These are phyloP conservation scores for Botrytis aclada DNA, from an alignment of 2,329 filamentous ascomycete species.

Conservation along the genomic window DNA sequence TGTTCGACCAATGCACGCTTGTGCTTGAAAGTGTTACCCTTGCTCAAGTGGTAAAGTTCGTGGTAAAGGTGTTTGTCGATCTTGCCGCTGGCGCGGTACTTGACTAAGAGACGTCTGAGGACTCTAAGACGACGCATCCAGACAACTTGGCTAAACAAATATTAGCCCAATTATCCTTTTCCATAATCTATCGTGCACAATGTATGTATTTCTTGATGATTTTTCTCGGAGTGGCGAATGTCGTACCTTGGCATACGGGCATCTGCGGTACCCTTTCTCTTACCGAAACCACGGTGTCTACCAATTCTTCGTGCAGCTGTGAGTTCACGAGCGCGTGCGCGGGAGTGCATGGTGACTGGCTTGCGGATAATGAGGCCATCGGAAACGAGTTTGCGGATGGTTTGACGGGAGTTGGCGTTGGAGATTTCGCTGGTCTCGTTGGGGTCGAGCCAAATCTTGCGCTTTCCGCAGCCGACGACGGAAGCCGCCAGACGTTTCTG, in stretches of 20 bases:
- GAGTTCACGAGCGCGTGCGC: slow-evolving; percentile 91
- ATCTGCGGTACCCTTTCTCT: slow-evolving; percentile 99
- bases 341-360: slow-evolving; percentile 99
- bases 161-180: slow-evolving; percentile 34
- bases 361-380: slow-evolving; percentile 99
- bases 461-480: slow-evolving; percentile 98
- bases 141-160: slow-evolving; percentile 74
- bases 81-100: slow-evolving; percentile 99
- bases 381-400: slow-evolving; percentile 97
- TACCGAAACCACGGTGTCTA: slow-evolving; percentile 98
- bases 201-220: slow-evolving; percentile 24
- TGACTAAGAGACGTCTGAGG: slow-evolving; percentile 97
- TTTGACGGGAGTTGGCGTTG: slow-evolving; percentile 99
- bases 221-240: slow-evolving; percentile 9
- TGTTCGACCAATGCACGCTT: slow-evolving; percentile 99
- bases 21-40: slow-evolving; percentile 99
- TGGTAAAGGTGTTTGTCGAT: slow-evolving; percentile 99
- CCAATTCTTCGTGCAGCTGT: slow-evolving; percentile 92
- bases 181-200: slow-evolving; percentile 6
- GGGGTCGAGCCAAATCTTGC: slow-evolving; percentile 99
- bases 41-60: slow-evolving; percentile 99
- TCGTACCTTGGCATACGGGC: slow-evolving; percentile 97
- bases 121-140: slow-evolving; percentile 99
- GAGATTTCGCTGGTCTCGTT: slow-evolving; percentile 99
- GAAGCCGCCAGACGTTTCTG: slow-evolving; percentile 99